Conservation (phyloP, 2,329 filamentous ascomycete genomes). For the Bipolaris bicolor region DNA sequence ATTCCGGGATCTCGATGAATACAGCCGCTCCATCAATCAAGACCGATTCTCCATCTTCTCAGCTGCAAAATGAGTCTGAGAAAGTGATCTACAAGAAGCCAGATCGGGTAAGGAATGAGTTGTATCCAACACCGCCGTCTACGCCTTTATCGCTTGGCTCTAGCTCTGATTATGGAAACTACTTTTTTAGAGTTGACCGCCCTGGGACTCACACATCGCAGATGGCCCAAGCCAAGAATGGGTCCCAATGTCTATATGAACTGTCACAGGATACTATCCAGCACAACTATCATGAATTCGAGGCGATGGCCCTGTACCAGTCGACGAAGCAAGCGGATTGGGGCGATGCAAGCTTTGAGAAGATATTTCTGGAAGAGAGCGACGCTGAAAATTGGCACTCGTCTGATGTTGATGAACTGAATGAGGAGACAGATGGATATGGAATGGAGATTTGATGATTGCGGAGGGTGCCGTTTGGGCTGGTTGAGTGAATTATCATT, state of each 20-base stretch:
- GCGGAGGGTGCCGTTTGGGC: not conserved
- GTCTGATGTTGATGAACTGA: slow-evolving; percentile 1
- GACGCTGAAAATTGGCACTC: slow-evolving; percentile 9
- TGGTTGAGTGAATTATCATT: not conserved
- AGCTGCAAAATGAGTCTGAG: not conserved
- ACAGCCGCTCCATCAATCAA: not conserved
- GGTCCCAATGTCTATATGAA: not conserved
- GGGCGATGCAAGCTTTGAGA: slow-evolving; percentile 25
- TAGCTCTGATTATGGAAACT: not conserved
- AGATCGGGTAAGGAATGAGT: not conserved
- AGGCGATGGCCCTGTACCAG: slow-evolving; percentile 11
- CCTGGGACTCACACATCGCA: not conserved
- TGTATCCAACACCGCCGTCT: not conserved
- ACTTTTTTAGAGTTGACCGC: not conserved
- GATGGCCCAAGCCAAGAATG: not conserved
- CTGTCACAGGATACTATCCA: slow-evolving; percentile 21
- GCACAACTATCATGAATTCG: slow-evolving; percentile 25
- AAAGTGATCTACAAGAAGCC: not conserved
- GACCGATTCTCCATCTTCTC: not conserved
- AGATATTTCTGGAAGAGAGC: slow-evolving; percentile 24
- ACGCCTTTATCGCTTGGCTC: not conserved
- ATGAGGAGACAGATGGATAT: slow-evolving; percentile 9
- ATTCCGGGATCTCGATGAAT: not conserved
- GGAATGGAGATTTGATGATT: not conserved
- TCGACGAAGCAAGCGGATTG: slow-evolving; percentile 7